phyloP scores from a whole-genome alignment of 2,329 filamentous ascomycete genomes.

The Cadophora malorum region DNA sequence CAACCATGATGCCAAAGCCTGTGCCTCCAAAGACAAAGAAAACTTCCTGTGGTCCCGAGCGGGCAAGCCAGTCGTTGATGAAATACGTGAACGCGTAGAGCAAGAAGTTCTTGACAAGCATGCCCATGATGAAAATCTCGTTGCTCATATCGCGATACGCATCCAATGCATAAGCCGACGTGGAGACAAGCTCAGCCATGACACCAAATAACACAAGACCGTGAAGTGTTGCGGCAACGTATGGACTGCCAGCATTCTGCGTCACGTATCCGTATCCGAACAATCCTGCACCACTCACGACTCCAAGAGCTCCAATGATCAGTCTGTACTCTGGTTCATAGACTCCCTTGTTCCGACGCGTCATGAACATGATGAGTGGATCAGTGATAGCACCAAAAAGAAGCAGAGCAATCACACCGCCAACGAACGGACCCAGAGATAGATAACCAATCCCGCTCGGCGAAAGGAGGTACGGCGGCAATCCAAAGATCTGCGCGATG shows the following conservation, averaged over 20 bases:
- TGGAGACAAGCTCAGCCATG: constrained; percentile 42
- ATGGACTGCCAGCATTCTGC: constrained; percentile 35
- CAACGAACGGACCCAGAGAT: constrained; percentile 50
- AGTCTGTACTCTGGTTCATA: constrained; percentile 49
- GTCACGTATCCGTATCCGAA: constrained; percentile 49
- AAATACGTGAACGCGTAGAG: constrained; percentile 42
- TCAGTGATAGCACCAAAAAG: constrained; percentile 47
- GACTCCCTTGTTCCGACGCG: constrained; percentile 55
- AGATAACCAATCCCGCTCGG: constrained; percentile 52
- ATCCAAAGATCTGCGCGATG: constrained; percentile 55
- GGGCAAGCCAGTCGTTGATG: constrained; percentile 40
- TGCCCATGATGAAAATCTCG: constrained; percentile 50
- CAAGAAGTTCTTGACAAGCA: constrained; percentile 49
- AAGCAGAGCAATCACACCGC: constrained; percentile 47
- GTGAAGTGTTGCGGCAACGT: constrained; percentile 46
- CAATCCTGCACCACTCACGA: constrained; percentile 47
- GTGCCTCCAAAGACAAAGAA: constrained; percentile 34
- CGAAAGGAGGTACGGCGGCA: constrained; percentile 53
- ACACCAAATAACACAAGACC: constrained; percentile 49
- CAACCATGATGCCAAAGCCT: constrained; percentile 26
- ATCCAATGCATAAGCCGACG: constrained; percentile 50
- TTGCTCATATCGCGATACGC: constrained; percentile 49
- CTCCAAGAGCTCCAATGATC: constrained; percentile 39
- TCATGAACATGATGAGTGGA: constrained; percentile 50
- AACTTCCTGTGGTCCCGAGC: constrained; percentile 37